Conservation (phyloP, 1,284 basidiomycete genomes). For the Microbotryum scabiosae region DNA sequence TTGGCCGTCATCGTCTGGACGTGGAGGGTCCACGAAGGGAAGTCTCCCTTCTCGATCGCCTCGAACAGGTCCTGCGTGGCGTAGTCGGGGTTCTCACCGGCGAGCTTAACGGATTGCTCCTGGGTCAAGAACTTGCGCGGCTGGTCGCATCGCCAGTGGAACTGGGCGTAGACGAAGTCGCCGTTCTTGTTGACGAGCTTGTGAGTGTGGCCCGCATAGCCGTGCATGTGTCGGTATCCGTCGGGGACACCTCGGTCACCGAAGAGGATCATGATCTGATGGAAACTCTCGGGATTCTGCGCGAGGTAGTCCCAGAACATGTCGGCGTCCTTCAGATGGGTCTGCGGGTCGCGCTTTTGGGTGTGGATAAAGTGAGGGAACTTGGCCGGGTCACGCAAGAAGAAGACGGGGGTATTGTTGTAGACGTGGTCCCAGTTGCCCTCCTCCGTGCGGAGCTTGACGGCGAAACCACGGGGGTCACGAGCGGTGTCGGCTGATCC, state of each 20-base stretch:
- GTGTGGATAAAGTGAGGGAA: slow-evolving; percentile 84
- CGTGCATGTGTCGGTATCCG: slow-evolving; percentile 73
- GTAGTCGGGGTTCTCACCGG: slow-evolving; percentile 73
- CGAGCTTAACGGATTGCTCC: slow-evolving; percentile 50
- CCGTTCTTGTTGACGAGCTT: slow-evolving; percentile 78
- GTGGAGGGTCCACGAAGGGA: slow-evolving; percentile 69
- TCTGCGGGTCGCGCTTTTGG: slow-evolving; percentile 84
- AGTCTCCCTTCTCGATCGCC: slow-evolving; percentile 65
- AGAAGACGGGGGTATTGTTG: slow-evolving; percentile 37
- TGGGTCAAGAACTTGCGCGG: slow-evolving; percentile 64
- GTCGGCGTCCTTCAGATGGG: slow-evolving; percentile 68
- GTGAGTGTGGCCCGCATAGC: slow-evolving; percentile 87
- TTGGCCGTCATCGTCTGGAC: slow-evolving; percentile 54
- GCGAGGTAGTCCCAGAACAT: slow-evolving; percentile 54
- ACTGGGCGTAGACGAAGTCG: slow-evolving; percentile 70
- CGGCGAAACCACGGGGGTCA: slow-evolving; percentile 82
- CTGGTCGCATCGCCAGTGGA: slow-evolving; percentile 65
- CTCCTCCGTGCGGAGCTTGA: slow-evolving; percentile 82
- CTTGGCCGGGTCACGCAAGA: slow-evolving; percentile 44
- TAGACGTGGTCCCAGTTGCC: slow-evolving; percentile 81
- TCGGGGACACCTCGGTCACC: slow-evolving; percentile 80
- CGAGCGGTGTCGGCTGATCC: slow-evolving; percentile 84
- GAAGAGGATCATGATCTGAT: slow-evolving; percentile 83
- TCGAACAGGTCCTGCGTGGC: slow-evolving; percentile 67
- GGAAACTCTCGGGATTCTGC: slow-evolving; percentile 85